Evolutionary conservation across 306 rosid genomes (phyloP).

Genomic region (Benincasa hispida): DNA sequence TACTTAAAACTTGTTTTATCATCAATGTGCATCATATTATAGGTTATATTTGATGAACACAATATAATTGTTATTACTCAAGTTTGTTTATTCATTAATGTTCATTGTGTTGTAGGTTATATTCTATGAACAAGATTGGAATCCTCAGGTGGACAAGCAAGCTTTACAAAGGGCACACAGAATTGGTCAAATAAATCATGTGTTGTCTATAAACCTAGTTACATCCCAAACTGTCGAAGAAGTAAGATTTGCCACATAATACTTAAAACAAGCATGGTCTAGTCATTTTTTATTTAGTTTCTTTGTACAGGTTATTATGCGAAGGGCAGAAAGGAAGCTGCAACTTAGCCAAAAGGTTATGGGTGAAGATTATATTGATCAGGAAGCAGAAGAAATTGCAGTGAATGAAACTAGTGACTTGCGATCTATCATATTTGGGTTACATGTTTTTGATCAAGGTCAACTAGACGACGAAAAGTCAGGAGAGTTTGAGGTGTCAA

Average conservation of each 20-base stretch:
- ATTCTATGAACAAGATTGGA: conserved; percentile 98
- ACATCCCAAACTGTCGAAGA: conserved; percentile 68
- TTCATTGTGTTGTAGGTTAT: conserved; percentile 40
- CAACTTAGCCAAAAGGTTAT: conserved; percentile 69
- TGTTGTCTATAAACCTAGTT: conserved; percentile 63
- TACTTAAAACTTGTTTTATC: not conserved
- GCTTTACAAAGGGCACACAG: conserved; percentile 93
- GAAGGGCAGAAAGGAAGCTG: conserved; percentile 81
- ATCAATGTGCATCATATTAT: not conserved
- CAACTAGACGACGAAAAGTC: conserved; percentile 27
- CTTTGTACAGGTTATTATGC: conserved; percentile 61
- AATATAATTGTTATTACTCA: not conserved
- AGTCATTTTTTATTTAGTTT: conserved; percentile 12
- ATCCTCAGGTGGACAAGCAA: conserved; percentile 94
- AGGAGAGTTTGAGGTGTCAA: conserved; percentile 31
- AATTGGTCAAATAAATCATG: conserved; percentile 80
- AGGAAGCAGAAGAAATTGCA: conserved; percentile 28
- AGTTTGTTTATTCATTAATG: not conserved
- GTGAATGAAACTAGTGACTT: conserved; percentile 50
- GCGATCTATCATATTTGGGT: conserved; percentile 73
- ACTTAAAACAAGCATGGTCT: not conserved
- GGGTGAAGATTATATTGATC: conserved; percentile 44
- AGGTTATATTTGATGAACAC: conserved; percentile 52
- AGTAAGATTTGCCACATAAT: conserved; percentile 30
- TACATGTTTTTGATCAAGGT: conserved; percentile 47